Percentiles rank a stretch among this genome's conserved stretches.
Conservation (phyloP, 164 flowering plant species). For the Amborella trichopoda region DNA sequence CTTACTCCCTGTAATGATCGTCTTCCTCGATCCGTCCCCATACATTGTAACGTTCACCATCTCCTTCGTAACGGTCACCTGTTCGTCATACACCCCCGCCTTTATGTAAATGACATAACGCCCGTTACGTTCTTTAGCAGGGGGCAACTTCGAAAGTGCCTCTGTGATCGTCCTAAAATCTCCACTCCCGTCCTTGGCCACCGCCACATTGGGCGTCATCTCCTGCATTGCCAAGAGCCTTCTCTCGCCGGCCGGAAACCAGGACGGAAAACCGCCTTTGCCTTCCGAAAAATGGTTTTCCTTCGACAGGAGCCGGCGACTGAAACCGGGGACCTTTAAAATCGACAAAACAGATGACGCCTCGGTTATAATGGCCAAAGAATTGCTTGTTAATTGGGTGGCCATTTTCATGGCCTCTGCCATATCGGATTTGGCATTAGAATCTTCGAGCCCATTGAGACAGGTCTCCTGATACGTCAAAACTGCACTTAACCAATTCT, state of each 20-base stretch:
- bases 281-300: background rate
- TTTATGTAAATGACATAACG: constrained; percentile 63
- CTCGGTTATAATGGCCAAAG: constrained; percentile 28
- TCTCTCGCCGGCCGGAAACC: constrained; percentile 37
- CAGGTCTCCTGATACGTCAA: constrained; percentile 71
- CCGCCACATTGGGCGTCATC: constrained; percentile 39
- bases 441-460: constrained; percentile 58
- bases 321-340: constrained; percentile 9
- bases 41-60: constrained; percentile 62
- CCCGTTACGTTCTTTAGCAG: constrained; percentile 22
- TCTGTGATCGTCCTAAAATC: constrained; percentile 40
- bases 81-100: constrained; percentile 57
- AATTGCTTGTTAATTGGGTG: constrained; percentile 51
- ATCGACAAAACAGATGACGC: constrained; percentile 8
- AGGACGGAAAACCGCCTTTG: constrained; percentile 23
- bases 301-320: constrained; percentile 8
- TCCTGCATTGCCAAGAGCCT: constrained; percentile 21
- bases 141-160: constrained; percentile 58
- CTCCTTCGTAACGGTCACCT: constrained; percentile 33
- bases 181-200: constrained; percentile 84
- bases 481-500: constrained; percentile 76
- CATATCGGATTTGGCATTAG: constrained; percentile 26
- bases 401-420: constrained; percentile 19
- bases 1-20: constrained; percentile 55
- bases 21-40: constrained; percentile 78